Percentiles rank a stretch among this genome's conserved stretches.
Evolutionary conservation across 1,139 yeast species (phyloP).

Genomic region (Pichia sp.): DNA sequence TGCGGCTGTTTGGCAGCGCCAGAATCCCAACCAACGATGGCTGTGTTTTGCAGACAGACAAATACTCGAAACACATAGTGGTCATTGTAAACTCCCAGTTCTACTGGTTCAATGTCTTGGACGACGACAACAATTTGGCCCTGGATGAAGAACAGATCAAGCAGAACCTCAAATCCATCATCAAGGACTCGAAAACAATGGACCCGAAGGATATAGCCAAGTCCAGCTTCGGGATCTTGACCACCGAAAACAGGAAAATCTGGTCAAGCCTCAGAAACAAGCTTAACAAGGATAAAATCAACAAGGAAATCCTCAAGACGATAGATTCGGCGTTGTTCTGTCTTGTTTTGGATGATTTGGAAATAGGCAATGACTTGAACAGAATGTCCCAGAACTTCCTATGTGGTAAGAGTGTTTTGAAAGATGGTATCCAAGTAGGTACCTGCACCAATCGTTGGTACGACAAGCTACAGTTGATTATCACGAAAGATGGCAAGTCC

Average conservation of each 20-base stretch:
- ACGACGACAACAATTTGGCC: constrained; percentile 61
- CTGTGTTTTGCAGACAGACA: constrained; percentile 80
- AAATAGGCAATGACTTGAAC: constrained; percentile 54
- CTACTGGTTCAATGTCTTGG: constrained; percentile 91
- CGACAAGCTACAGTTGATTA: constrained; percentile 82
- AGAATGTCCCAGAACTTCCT: constrained; percentile 78
- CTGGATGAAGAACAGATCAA: constrained; percentile 71
- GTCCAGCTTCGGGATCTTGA: constrained; percentile 81
- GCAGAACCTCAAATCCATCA: constrained; percentile 68
- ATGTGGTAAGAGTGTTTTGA: constrained; percentile 76
- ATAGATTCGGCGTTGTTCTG: constrained; percentile 79
- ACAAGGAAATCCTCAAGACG: constrained; percentile 65
- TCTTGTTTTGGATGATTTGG: constrained; percentile 75
- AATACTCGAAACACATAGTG: constrained; percentile 70
- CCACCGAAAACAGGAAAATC: constrained; percentile 79
- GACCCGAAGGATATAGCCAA: constrained; percentile 66
- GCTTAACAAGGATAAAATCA: constrained; percentile 44
- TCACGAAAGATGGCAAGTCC: constrained; percentile 88
- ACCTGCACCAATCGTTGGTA: constrained; percentile 95
- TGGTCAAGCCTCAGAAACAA: constrained; percentile 73
- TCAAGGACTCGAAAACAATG: constrained; percentile 63
- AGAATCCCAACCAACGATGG: constrained; percentile 78
- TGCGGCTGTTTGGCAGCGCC: constrained; percentile 78
- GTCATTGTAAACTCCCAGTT: constrained; percentile 85
- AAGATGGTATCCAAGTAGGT: constrained; percentile 85